phyloP scores from a whole-genome alignment of 768 basidiomycete genomes.

The Amanita fuliginea region DNA sequence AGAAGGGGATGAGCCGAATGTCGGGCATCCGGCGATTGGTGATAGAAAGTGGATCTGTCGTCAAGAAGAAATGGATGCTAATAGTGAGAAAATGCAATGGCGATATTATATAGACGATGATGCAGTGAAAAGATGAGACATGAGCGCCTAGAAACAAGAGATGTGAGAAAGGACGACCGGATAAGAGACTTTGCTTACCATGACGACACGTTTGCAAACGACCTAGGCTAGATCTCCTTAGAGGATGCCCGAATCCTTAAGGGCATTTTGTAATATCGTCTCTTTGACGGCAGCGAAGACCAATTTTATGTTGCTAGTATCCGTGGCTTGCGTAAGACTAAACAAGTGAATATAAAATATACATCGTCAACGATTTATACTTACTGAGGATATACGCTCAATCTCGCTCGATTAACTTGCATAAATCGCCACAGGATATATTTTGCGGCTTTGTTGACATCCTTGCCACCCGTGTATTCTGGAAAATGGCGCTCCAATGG shows the following conservation, averaged over 20 bases:
- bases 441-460: slow-evolving; percentile 91
- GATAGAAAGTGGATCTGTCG: not conserved
- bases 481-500: slow-evolving; percentile 75
- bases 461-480: slow-evolving; percentile 80
- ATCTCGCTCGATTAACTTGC: slow-evolving; percentile 74
- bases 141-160: not conserved
- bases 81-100: not conserved
- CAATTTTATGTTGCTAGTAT: slow-evolving; percentile 71
- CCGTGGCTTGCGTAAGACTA: slow-evolving; percentile 81
- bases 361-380: slow-evolving; percentile 16
- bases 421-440: slow-evolving; percentile 94
- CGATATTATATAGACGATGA: not conserved
- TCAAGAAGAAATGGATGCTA: not conserved
- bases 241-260: slow-evolving; percentile 80
- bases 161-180: not conserved
- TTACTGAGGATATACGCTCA: slow-evolving; percentile 89
- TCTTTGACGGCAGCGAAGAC: slow-evolving; percentile 88
- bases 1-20: no score
- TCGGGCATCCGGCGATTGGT: no score
- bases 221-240: slow-evolving; percentile 9
- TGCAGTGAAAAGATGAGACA: not conserved
- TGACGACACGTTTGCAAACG: slow-evolving; percentile 11
- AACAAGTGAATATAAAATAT: not conserved
- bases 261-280: slow-evolving; percentile 84
- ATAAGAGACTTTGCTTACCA: not conserved